These are phyloP conservation scores for Cladosporium sp. DNA, from an alignment of 2,329 filamentous ascomycete genomes.

Conservation along the genomic window DNA sequence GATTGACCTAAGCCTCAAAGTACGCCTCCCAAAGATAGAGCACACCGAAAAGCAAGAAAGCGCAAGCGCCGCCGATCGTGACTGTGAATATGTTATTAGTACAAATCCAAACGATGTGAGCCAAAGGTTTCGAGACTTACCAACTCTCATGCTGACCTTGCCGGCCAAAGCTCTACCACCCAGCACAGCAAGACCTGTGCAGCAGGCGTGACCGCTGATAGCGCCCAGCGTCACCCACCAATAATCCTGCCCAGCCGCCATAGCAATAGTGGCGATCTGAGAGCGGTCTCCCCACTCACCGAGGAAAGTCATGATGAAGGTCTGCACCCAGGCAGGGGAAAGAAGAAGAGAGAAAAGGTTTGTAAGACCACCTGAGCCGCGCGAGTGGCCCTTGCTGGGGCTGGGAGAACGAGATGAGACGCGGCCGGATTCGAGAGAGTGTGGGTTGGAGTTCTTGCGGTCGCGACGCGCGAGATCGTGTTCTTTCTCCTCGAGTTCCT, in stretches of 20 bases:
- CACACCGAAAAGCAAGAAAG: conserved; percentile 87
- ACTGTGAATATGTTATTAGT: conserved; percentile 54
- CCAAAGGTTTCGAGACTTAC: conserved; percentile 59
- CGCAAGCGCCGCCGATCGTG: conserved; percentile 84
- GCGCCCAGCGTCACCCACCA: conserved; percentile 97
- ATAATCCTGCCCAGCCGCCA: conserved; percentile 97
- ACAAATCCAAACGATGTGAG: too few species aligned
- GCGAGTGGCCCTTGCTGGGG: conserved; percentile 27
- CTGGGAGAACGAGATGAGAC: conserved; percentile 30
- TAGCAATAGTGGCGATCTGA: conserved; percentile 97
- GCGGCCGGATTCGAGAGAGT: conserved; percentile 51
- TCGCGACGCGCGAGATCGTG: conserved; percentile 66
- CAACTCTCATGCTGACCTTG: conserved; percentile 89
- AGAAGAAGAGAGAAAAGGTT: conserved; percentile 87
- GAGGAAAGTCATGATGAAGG: conserved; percentile 97
- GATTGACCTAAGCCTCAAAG: conserved; percentile 9
- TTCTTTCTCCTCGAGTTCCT: conserved; percentile 92
- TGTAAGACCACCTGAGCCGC: conserved; percentile 62
- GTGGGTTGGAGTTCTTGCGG: conserved; percentile 67
- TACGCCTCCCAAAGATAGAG: conserved; percentile 77
- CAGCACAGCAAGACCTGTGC: conserved; percentile 87
- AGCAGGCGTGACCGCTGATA: conserved; percentile 80
- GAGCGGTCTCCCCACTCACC: conserved; percentile 98
- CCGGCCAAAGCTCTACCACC: conserved; percentile 92
- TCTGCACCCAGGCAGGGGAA: conserved; percentile 97